phyloP scores from a whole-genome alignment of 225 moss, liverwort and hornwort species.

The Asterella californica region DNA sequence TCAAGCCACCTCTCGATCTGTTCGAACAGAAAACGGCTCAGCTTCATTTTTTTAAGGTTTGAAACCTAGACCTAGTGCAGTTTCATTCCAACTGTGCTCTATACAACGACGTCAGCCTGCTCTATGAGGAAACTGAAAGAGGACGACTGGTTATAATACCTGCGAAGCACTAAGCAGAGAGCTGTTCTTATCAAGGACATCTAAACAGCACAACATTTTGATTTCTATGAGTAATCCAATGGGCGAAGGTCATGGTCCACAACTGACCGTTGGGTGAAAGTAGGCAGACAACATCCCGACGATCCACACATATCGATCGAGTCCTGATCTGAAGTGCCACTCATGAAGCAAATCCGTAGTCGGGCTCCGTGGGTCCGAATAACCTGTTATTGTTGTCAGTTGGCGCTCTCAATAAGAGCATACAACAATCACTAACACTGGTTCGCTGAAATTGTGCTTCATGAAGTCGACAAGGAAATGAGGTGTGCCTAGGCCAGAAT shows the following conservation, averaged over 20 bases:
- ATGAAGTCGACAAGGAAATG: not conserved
- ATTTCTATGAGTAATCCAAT: not conserved
- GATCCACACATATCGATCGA: slow-evolving; percentile 97
- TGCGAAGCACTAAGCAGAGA: not conserved
- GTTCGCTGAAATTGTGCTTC: not conserved
- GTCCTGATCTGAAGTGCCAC: slow-evolving; percentile 97
- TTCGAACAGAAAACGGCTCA: not conserved
- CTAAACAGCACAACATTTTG: not conserved
- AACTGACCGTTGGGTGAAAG: slow-evolving; percentile 78
- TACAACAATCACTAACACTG: not conserved
- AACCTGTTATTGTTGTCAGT: slow-evolving; percentile 39
- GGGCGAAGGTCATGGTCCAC: not conserved
- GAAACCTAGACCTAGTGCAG: not conserved
- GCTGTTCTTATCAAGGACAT: not conserved
- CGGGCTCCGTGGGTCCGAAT: slow-evolving; percentile 57
- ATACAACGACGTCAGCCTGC: not conserved
- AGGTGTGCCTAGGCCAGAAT: not conserved
- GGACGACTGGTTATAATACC: not conserved
- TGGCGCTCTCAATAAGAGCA: not conserved
- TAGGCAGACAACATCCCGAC: slow-evolving; percentile 96
- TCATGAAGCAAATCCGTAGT: slow-evolving; percentile 60
- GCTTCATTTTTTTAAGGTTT: not conserved
- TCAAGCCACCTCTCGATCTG: slow-evolving; percentile 90
- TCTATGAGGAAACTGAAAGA: not conserved
- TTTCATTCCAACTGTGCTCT: not conserved